Evolutionary conservation across 345 rosid genomes (phyloP).

Genomic region (Rubroshorea leprosula): DNA sequence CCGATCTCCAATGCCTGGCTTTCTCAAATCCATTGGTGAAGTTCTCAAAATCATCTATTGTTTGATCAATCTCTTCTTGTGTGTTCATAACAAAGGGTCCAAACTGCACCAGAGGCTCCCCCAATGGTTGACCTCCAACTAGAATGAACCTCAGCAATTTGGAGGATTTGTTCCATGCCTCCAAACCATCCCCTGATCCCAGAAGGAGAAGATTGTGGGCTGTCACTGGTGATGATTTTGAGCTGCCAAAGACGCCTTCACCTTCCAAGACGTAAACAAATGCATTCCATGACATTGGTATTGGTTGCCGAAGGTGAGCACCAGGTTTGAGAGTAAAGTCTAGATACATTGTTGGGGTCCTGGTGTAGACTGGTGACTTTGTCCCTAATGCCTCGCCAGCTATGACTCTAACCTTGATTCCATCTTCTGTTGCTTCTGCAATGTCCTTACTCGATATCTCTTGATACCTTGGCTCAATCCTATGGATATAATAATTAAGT

Average conservation of each 20-base stretch:
- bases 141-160: constrained; percentile 57
- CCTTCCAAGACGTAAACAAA: constrained; percentile 75
- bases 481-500: constrained; percentile 14
- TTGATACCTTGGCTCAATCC: constrained; percentile 86
- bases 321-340: constrained; percentile 72
- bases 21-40: constrained; percentile 75
- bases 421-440: constrained; percentile 52
- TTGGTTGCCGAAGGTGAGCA: constrained; percentile 54
- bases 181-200: constrained; percentile 51
- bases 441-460: constrained; percentile 63
- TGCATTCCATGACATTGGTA: constrained; percentile 63
- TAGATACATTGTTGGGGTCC: constrained; percentile 90
- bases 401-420: constrained; percentile 63
- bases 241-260: constrained; percentile 53
- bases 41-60: constrained; percentile 66
- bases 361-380: constrained; percentile 65
- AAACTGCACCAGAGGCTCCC: constrained; percentile 63
- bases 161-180: constrained; percentile 67
- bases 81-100: constrained; percentile 96
- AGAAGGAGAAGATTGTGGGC: constrained; percentile 63
- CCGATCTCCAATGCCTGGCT: constrained; percentile 73
- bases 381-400: constrained; percentile 83
- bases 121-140: constrained; percentile 74
- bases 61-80: constrained; percentile 66
- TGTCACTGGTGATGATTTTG: constrained; percentile 25